Base-by-base conservation (phyloP, 306 rosid species). In the Citrullus amarus region DNA sequence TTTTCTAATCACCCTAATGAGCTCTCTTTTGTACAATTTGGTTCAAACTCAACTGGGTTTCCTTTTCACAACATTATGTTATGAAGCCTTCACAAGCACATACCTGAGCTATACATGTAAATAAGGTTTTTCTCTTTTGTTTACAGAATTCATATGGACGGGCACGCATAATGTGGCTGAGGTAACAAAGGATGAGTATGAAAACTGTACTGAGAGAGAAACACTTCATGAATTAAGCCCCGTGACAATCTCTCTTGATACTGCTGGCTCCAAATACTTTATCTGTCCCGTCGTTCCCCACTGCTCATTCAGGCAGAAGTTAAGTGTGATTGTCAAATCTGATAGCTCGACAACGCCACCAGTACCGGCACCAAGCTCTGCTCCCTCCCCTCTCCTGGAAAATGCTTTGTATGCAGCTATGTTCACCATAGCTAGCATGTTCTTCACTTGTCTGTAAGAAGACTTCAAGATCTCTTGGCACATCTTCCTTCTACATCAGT, bases 131-230 rank as follows among this genome's bases (percentile, higher is more conserved):
- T 48, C 13, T 71, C 57, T 46, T 44, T 71, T 36, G 56, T 48
- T 71, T 43, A 6, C 75, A 82, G 85, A 5, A 38, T 78, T 82
- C 76, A 78, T 41, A 14, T 82, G 82, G 82, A 28, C 16, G 1
- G 79, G 79, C n/a, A 0, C 8, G 0, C 81, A 82, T n/a, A 46
- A 73, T 59, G 85, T 82, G 34, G 80, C 44, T 16, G 44, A 25
- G 4, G 85, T 78, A 59, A 54, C 43, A 28, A 39, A 79, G 79
- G 69, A 34, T 2, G 62, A 73, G 4, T 79, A 62, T 25, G 71
- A 55, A 2, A 12, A n/a, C 17, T 82, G 80, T 78, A 4, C 32
- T 16, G 25, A n/a, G 22, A n/a, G 32, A 14, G 44, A 43, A 30
- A 22, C 11, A 53, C 1, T 53, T 73, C 28, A 73, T 28, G 20